A percentile compares a stretch with the other conserved stretches of the same genome.
Conservation (phyloP, 1,139 yeast genomes). For the Geotrichum histeridarum region DNA sequence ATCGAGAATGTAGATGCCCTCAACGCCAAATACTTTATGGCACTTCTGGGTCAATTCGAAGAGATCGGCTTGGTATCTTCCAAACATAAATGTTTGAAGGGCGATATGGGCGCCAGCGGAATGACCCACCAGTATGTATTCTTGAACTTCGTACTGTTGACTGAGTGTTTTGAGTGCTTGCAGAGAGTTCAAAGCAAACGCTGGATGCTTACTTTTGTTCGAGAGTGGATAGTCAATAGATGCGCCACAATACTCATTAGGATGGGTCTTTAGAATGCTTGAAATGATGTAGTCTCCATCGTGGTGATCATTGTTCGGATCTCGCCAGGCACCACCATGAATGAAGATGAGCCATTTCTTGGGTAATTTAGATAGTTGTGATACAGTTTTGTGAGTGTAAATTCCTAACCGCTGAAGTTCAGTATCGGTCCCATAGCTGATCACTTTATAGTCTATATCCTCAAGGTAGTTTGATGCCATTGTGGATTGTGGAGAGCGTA, state of each 20-base stretch:
- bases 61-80: not conserved
- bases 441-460: not conserved
- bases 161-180: conserved; percentile 41
- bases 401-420: conserved; percentile 1
- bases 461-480: not conserved
- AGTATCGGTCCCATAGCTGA: not conserved
- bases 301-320: conserved; percentile 52
- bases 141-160: conserved; percentile 30
- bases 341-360: conserved; percentile 48
- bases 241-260: conserved; percentile 26
- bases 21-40: conserved; percentile 39
- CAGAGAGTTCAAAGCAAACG: conserved; percentile 54
- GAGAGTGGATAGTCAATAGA: conserved; percentile 67
- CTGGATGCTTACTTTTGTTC: conserved; percentile 52
- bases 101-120: conserved; percentile 77
- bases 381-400: not conserved
- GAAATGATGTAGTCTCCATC: conserved; percentile 48
- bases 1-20: conserved; percentile 49
- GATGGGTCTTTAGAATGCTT: conserved; percentile 20
- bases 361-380: not conserved
- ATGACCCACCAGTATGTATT: conserved; percentile 57
- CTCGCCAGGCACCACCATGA: conserved; percentile 93
- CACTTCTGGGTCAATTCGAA: conserved; percentile 20
- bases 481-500: not conserved
- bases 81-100: conserved; percentile 46